Conservation (phyloP, 208 protist genomes). For the Wallacemonas rigidus region DNA sequence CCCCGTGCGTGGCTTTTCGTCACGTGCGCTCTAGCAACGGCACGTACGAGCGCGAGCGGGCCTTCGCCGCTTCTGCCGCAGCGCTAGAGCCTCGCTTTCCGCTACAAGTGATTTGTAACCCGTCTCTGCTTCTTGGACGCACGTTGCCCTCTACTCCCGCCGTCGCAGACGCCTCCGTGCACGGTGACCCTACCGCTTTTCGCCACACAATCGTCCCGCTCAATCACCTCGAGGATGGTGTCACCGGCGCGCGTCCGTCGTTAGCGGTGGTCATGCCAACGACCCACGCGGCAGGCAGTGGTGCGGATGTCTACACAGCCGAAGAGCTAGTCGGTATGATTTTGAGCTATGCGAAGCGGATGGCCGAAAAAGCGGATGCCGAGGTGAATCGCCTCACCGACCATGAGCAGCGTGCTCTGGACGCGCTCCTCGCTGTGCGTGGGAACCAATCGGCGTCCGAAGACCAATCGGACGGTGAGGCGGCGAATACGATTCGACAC, state of each 20-base stretch:
- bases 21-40: constrained; percentile 35
- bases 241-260: constrained; percentile 9
- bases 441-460: too few species aligned
- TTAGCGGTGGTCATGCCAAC: constrained; percentile 21
- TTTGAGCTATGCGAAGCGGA: constrained; percentile 66
- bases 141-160: neutral
- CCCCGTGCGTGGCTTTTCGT: constrained; percentile 86
- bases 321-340: constrained; percentile 91
- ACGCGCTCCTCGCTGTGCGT: neutral
- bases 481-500: constrained; percentile 34
- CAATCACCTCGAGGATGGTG: neutral
- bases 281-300: neutral
- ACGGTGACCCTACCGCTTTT: neutral
- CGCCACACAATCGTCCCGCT: neutral
- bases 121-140: constrained; percentile 51
- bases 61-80: constrained; percentile 83
- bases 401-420: constrained; percentile 23
- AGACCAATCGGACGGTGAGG: neutral
- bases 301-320: constrained; percentile 41
- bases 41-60: constrained; percentile 68
- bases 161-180: neutral
- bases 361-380: constrained; percentile 51
- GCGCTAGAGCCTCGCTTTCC: constrained; percentile 83
- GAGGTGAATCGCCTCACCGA: constrained; percentile 35
- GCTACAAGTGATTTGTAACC: constrained; percentile 57